phyloP scores from a whole-genome alignment of 2,329 filamentous ascomycete genomes.

The Alternaria sp. region DNA sequence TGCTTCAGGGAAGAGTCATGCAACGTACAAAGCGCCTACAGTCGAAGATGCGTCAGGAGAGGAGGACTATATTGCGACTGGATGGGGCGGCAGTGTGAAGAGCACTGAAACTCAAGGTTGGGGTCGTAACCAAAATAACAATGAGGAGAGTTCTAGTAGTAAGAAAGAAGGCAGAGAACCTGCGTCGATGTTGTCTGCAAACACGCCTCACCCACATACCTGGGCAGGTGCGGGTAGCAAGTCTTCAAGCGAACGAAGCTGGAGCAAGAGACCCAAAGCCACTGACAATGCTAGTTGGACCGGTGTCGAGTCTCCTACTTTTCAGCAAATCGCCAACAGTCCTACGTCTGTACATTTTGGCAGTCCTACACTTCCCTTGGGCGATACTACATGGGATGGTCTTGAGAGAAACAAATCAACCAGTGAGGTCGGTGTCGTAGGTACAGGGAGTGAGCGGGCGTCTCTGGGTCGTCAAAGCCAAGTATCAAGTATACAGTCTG shows the following conservation, averaged over 20 bases:
- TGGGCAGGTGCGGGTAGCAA: conserved; percentile 1
- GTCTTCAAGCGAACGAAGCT: not conserved
- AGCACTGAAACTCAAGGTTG: not conserved
- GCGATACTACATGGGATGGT: conserved; percentile 29
- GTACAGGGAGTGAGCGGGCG: conserved; percentile 16
- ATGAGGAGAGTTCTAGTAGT: not conserved
- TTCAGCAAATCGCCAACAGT: not conserved
- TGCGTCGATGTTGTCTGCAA: not conserved
- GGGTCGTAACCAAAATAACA: not conserved
- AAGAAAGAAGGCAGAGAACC: not conserved
- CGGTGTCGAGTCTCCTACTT: not conserved
- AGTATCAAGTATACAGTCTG: not conserved
- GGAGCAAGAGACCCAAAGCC: conserved; percentile 2
- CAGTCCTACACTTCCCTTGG: not conserved
- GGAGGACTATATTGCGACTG: not conserved
- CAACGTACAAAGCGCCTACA: conserved; percentile 33
- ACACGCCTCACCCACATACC: conserved; percentile 11
- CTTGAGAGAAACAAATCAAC: conserved; percentile 28
- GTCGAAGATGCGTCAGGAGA: conserved; percentile 31
- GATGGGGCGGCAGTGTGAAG: conserved; percentile 12
- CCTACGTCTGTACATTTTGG: not conserved
- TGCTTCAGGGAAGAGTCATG: conserved; percentile 18
- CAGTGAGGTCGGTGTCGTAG: conserved; percentile 32
- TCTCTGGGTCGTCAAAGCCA: conserved; percentile 15
- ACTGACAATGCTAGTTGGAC: conserved; percentile 9